Evolutionary conservation across 176 grass and related monocot species (phyloP).

Genomic region (Puccinellia tenuiflora): DNA sequence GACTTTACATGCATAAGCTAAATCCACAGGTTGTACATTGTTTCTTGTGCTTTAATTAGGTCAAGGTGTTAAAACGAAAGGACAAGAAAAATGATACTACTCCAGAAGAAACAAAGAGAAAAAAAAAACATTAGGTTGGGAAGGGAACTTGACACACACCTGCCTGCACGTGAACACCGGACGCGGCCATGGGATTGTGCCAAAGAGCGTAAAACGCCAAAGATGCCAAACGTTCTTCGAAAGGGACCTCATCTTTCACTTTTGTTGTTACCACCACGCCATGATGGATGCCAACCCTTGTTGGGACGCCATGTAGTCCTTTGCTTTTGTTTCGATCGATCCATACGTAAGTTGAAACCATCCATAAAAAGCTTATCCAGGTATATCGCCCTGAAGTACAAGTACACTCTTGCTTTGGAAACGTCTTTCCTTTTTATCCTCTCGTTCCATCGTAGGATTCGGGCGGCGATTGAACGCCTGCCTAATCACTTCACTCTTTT

Average conservation of each 20-base stretch:
- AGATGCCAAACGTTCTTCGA: conserved; percentile 41
- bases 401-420: conserved; percentile 24
- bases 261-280: not conserved
- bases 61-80: not conserved
- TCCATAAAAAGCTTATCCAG: not conserved
- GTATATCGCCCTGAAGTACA: not conserved
- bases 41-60: too few species aligned
- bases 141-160: not conserved
- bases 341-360: not conserved
- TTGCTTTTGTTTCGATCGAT: conserved; percentile 19
- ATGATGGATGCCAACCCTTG: conserved; percentile 34
- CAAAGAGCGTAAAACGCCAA: conserved; percentile 6
- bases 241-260: conserved; percentile 18
- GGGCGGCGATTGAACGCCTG: not conserved
- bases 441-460: not conserved
- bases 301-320: conserved; percentile 20
- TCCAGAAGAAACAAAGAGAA: not conserved
- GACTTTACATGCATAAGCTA: not conserved
- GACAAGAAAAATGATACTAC: not conserved
- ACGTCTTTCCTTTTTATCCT: not conserved
- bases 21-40: not conserved
- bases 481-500: not conserved
- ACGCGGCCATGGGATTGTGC: not conserved
- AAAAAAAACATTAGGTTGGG: too few species aligned
- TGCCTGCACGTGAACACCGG: conserved; percentile 24